Conservation (phyloP, 345 rosid species). For the Cardamine resedifolia region DNA sequence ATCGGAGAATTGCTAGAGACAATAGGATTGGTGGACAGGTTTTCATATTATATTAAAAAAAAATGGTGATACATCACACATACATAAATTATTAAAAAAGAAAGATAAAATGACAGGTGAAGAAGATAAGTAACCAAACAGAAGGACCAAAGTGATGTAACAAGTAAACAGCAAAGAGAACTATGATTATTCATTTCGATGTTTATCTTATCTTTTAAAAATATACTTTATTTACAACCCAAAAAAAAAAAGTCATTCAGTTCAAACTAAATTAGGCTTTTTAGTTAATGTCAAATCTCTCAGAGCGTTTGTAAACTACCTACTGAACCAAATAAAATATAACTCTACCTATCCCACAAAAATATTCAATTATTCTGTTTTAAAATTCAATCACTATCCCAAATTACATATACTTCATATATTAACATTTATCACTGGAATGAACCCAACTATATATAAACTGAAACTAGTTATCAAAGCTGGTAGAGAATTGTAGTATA, state of each 20-base stretch:
- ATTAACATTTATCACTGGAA: not conserved
- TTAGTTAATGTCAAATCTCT: not conserved
- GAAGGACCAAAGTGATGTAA: constrained; percentile 33
- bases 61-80: not conserved
- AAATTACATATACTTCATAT: not conserved
- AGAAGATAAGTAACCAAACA: constrained; percentile 6
- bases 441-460: too few species aligned
- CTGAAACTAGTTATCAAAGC: constrained; percentile 2
- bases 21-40: constrained; percentile 6
- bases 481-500: not conserved
- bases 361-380: not conserved
- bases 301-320: not conserved
- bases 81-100: not conserved
- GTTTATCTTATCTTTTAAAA: constrained; percentile 14
- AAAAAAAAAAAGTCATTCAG: not conserved
- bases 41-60: not conserved
- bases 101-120: not conserved
- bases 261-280: constrained; percentile 2
- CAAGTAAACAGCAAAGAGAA: constrained; percentile 17
- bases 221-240: not conserved
- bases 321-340: not conserved
- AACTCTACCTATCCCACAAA: not conserved
- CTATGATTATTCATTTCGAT: constrained; percentile 10
- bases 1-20: not conserved
- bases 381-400: not conserved